Conservation (phyloP, 345 rosid species). For the Jatropha curcas region DNA sequence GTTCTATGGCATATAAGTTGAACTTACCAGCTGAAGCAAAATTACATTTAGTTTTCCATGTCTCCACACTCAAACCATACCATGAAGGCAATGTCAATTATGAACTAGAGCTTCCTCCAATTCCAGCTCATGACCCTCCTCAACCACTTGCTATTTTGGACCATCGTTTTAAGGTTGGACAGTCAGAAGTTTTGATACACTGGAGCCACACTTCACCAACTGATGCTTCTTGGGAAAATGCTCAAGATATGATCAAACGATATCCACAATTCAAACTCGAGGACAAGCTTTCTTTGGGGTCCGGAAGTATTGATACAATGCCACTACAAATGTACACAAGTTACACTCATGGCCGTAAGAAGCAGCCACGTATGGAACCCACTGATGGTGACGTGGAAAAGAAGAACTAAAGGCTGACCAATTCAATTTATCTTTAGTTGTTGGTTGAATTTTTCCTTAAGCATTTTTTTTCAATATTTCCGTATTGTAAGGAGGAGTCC, state of each 20-base stretch:
- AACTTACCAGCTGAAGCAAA: neutral
- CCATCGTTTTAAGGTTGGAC: neutral
- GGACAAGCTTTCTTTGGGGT: neutral
- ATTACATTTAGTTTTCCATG: neutral
- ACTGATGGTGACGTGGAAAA: too few species aligned
- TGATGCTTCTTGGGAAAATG: neutral
- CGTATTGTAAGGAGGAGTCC: too few species aligned
- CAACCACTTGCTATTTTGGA: too few species aligned
- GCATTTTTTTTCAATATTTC: too few species aligned
- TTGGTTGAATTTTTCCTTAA: too few species aligned
- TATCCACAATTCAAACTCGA: neutral
- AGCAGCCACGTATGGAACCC: neutral
- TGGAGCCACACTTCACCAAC: neutral
- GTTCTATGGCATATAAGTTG: neutral
- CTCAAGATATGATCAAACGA: neutral
- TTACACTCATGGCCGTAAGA: too few species aligned
- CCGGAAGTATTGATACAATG: neutral
- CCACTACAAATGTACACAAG: neutral
- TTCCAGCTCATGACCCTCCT: too few species aligned
- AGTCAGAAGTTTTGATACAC: neutral
- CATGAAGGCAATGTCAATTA: neutral
- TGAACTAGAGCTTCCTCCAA: neutral
- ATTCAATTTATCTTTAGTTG: too few species aligned
- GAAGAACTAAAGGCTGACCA: too few species aligned
- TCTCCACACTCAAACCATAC: neutral